These are phyloP conservation scores for Breynia disticha DNA, from an alignment of 441 rosid species.

Conservation along the genomic window DNA sequence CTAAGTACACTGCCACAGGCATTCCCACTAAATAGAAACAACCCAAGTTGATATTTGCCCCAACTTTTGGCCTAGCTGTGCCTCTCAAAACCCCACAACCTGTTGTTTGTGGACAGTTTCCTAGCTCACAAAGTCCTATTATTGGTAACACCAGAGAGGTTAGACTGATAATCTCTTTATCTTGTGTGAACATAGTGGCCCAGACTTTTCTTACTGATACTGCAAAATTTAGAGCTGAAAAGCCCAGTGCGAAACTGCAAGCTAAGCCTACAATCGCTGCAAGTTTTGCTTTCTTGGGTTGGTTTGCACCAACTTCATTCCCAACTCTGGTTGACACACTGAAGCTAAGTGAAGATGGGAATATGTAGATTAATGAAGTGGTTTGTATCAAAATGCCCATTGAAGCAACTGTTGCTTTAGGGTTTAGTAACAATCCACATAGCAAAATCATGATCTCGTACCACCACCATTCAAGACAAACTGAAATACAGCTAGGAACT, in stretches of 20 bases:
- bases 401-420: conserved; percentile 72
- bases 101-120: conserved; percentile 91
- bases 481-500: conserved; percentile 78
- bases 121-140: conserved; percentile 81
- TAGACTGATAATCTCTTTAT: conserved; percentile 46
- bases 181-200: conserved; percentile 72
- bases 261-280: conserved; percentile 63
- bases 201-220: conserved; percentile 48
- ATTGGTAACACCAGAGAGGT: conserved; percentile 67
- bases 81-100: conserved; percentile 87
- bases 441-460: conserved; percentile 90
- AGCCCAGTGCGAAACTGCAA: conserved; percentile 54
- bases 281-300: conserved; percentile 49
- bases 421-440: conserved; percentile 55
- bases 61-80: conserved; percentile 73
- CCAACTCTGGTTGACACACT: conserved; percentile 88
- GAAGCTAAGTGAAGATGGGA: conserved; percentile 84
- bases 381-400: conserved; percentile 94
- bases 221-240: conserved; percentile 46
- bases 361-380: conserved; percentile 75
- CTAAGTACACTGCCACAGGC: conserved; percentile 70
- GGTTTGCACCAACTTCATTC: conserved; percentile 72
- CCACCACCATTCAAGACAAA: conserved; percentile 99
- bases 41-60: conserved; percentile 66
- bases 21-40: conserved; percentile 79